Percentiles rank a stretch among this genome's conserved stretches.
These are phyloP conservation scores for Xylaria sp. DNA, from an alignment of 2,329 filamentous ascomycete genomes.

Conservation along the genomic window DNA sequence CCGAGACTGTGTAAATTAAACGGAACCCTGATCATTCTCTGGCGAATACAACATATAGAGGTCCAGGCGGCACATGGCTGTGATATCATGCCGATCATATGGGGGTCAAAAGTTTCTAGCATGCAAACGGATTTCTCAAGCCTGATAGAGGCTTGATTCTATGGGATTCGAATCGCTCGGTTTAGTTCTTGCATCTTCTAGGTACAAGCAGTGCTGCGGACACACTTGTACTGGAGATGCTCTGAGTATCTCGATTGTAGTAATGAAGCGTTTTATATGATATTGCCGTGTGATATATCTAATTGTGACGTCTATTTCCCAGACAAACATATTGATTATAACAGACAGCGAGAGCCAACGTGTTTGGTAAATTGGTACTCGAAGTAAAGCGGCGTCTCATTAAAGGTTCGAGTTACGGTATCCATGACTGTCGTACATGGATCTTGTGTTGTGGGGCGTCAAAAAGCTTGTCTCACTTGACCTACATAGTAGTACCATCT, in stretches of 20 bases:
- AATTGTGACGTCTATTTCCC: background rate
- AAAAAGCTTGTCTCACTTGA: slow-evolving; percentile 10
- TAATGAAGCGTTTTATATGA: slow-evolving; percentile 24
- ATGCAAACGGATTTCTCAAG: slow-evolving; percentile 37
- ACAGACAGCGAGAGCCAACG: background rate
- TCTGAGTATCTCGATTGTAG: slow-evolving; percentile 30
- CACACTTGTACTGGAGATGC: slow-evolving; percentile 13
- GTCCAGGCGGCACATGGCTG: slow-evolving; percentile 19
- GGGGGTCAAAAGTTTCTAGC: slow-evolving; percentile 43
- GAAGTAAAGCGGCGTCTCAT: background rate
- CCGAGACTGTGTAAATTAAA: slow-evolving; percentile 58
- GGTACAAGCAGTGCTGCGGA: slow-evolving; percentile 15
- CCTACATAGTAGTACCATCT: background rate
- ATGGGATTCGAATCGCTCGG: slow-evolving; percentile 18
- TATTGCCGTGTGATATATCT: background rate
- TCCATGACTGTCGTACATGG: background rate
- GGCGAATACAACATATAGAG: slow-evolving; percentile 36
- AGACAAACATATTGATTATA: background rate
- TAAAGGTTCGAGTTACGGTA: background rate
- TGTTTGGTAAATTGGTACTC: background rate
- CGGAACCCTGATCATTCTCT: slow-evolving; percentile 29
- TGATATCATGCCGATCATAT: slow-evolving; percentile 12
- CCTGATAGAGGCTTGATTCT: slow-evolving; percentile 26
- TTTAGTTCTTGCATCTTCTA: slow-evolving; percentile 18
- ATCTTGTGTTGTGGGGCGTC: slow-evolving; percentile 23